Conservation (phyloP, 306 rosid species). For the Lablab purpureus region DNA sequence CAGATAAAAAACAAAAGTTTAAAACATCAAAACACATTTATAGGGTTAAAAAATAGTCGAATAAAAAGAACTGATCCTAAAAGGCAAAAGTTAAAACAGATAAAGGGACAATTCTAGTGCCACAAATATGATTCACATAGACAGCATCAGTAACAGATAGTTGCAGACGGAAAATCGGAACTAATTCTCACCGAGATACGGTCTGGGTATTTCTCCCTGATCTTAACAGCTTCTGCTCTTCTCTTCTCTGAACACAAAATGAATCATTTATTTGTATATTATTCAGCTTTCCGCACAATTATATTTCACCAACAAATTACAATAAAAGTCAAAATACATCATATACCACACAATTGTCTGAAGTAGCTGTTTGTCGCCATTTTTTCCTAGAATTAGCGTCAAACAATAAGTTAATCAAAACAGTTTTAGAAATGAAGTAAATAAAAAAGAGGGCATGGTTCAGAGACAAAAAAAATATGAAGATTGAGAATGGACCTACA, state of each 20-base stretch:
- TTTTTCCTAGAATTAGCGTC: constrained; percentile 62
- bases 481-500: constrained; percentile 21
- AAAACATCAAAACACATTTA: not conserved
- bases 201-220: constrained; percentile 91
- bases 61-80: constrained; percentile 12
- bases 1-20: constrained; percentile 22
- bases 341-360: constrained; percentile 91
- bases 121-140: constrained; percentile 30
- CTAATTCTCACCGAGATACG: constrained; percentile 81
- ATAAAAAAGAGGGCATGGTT: not conserved
- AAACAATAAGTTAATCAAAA: constrained; percentile 40
- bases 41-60: not conserved
- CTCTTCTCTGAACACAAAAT: constrained; percentile 79
- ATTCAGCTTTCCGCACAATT: constrained; percentile 13
- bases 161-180: not conserved
- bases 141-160: constrained; percentile 17
- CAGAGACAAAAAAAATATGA: not conserved
- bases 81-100: not conserved
- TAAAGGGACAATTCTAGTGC: constrained; percentile 1
- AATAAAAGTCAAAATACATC: not conserved
- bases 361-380: constrained; percentile 98
- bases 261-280: constrained; percentile 20
- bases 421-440: not conserved
- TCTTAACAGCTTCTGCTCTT: constrained; percentile 89
- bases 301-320: not conserved